Base-by-base conservation (phyloP, 2,329 filamentous ascomycete genomes). In the Simplicillium aogashimaense region DNA sequence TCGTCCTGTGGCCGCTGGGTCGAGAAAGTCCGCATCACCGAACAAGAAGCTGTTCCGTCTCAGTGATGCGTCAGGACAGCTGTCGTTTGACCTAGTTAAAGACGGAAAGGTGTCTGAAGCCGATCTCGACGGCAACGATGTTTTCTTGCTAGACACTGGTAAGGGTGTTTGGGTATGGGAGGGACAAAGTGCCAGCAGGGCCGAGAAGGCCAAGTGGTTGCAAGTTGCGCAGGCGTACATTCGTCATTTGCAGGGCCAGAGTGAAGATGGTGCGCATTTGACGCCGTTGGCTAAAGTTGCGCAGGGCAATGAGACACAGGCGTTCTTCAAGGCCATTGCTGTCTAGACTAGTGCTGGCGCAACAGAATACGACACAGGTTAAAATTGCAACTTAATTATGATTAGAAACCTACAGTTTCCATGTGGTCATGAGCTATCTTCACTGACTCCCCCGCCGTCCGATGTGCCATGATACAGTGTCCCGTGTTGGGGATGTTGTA, bases 91-190 rank as follows among this genome's bases (percentile, higher is more conserved):
- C 36, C 58, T 77, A 3, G 67, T 80, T 45, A 79, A 75, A 50
- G 72, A 80, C 34, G 73, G 70, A 0, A 52, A 58, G 2, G 64
- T 78, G 12, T 51, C 58, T 3, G 54, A 50, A 35, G 53, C 58
- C 0, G 76, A 81, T 46, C 58, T 83, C 7, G 68, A 79, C 45
- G 67, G 66, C 32, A 64, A 69, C 35, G 78, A 83, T 49, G 70
- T 83, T 5, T 83, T 83, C 50, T 53, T 84, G 15, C 63, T 81
- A 15, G 70, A 74, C 44, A 76, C 80, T 47, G 66, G 77, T 7
- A 68, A 55, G 38, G 60, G 60, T 7, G 62, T 83, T 29, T 84
- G 78, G 78, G 75, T 83, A 2, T 83, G 80, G 80, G 69, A 81
- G 50, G 80, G 80, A 1, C 57, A 59, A 2, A 61, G 64, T 1